These are phyloP conservation scores for Serpula lacrymans DNA, from an alignment of 768 basidiomycete genomes.

Conservation along the genomic window DNA sequence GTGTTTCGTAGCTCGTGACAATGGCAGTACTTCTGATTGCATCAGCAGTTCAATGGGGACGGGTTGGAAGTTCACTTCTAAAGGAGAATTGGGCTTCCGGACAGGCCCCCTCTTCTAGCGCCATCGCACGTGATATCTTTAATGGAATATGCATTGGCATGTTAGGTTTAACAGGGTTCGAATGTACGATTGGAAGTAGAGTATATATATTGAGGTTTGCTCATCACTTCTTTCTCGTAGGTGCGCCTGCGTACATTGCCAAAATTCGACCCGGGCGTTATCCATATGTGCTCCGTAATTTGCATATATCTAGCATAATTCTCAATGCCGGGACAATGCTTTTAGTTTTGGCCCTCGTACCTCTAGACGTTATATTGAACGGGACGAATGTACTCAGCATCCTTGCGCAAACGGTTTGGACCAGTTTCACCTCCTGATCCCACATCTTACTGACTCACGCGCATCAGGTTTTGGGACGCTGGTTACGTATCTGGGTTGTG, in stretches of 20 bases:
- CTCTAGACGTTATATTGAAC: slow-evolving; percentile 42
- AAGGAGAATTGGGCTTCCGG: slow-evolving; percentile 51
- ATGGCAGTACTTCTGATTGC: slow-evolving; percentile 55
- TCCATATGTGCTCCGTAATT: slow-evolving; percentile 59
- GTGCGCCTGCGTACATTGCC: slow-evolving; percentile 63
- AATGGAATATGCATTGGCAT: slow-evolving; percentile 69
- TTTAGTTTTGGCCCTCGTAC: slow-evolving; percentile 57
- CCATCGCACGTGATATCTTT: slow-evolving; percentile 48
- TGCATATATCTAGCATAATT: slow-evolving; percentile 57
- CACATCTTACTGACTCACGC: slow-evolving; percentile 1
- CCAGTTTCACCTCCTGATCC: background rate
- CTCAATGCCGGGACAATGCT: slow-evolving; percentile 57
- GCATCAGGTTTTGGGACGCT: slow-evolving; percentile 51
- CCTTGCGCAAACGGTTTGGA: slow-evolving; percentile 53
- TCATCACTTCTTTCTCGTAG: slow-evolving; percentile 25
- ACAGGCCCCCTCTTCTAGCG: slow-evolving; percentile 23
- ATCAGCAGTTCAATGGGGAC: slow-evolving; percentile 48
- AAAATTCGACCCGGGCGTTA: slow-evolving; percentile 55
- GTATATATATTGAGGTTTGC: background rate
- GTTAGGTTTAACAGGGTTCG: slow-evolving; percentile 69
- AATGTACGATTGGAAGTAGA: slow-evolving; percentile 40
- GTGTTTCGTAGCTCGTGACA: slow-evolving; percentile 41
- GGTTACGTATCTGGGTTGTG: slow-evolving; percentile 61
- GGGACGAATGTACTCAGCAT: slow-evolving; percentile 63
- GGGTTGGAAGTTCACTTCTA: slow-evolving; percentile 45